A percentile compares a stretch with the other conserved stretches of the same genome.
Evolutionary conservation across 148 eudicot genomes (phyloP).

Genomic region (Diospyros lotus): DNA sequence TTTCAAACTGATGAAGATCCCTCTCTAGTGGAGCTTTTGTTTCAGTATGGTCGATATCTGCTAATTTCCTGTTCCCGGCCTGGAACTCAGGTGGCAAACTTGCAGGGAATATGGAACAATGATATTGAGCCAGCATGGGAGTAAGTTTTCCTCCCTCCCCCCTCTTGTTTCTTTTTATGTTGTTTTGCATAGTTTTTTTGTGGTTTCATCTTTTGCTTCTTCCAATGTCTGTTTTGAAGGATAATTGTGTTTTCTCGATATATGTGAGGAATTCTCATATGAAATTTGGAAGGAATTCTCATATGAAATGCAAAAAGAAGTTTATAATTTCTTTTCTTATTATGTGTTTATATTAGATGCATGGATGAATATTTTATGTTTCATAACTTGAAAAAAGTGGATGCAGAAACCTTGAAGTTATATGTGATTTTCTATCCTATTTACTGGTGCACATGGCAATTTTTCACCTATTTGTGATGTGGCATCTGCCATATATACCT

Average conservation of each 20-base stretch:
- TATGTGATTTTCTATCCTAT: too few relatives aligned
- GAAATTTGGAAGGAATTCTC: neutral
- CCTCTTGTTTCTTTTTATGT: neutral
- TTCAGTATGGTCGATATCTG: constrained; percentile 82
- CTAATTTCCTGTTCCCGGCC: constrained; percentile 76
- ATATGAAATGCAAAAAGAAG: neutral
- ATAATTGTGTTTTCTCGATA: neutral
- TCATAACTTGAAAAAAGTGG: neutral
- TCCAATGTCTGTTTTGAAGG: neutral
- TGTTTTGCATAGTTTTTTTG: neutral
- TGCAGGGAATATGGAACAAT: constrained; percentile 88
- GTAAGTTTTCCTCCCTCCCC: constrained; percentile 15
- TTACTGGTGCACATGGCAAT: too few relatives aligned
- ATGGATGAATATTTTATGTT: neutral
- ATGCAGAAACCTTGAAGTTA: neutral
- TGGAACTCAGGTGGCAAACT: constrained; percentile 71
- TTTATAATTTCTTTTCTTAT: neutral
- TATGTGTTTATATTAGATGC: neutral
- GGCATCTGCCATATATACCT: too few relatives aligned
- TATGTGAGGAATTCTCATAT: too few relatives aligned
- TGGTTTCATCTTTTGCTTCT: neutral
- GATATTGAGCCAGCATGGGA: constrained; percentile 69
- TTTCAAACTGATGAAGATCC: constrained; percentile 79
- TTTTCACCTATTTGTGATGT: too few relatives aligned
- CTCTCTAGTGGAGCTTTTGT: constrained; percentile 67